Conservation (phyloP, 805 yeast genomes). For the Millerago galiae region DNA sequence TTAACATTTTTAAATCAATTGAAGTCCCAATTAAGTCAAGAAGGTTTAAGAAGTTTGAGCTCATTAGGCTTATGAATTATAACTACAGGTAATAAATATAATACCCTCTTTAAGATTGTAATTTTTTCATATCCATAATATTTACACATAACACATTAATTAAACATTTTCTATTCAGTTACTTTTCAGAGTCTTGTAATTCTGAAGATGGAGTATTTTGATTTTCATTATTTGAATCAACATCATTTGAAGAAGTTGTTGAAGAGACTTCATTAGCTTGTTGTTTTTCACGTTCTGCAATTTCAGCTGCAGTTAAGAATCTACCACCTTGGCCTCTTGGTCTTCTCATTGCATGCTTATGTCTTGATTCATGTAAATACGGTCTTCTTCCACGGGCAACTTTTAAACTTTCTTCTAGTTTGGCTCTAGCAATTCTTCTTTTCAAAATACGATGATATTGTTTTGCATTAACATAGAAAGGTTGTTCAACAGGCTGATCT, state of each 20-base stretch:
- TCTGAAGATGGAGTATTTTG: background rate
- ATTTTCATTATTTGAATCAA: background rate
- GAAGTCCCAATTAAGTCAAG: conserved; percentile 15
- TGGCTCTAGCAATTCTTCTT: conserved; percentile 89
- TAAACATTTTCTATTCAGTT: background rate
- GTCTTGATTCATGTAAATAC: conserved; percentile 92
- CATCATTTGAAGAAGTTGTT: background rate
- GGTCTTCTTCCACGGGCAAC: conserved; percentile 89
- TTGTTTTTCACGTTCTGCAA: conserved; percentile 47
- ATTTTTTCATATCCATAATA: background rate
- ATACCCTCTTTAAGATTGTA: background rate
- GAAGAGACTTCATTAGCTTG: conserved; percentile 13
- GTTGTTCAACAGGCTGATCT: conserved; percentile 58
- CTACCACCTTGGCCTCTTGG: conserved; percentile 99
- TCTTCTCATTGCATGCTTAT: conserved; percentile 98
- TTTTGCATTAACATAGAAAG: conserved; percentile 95
- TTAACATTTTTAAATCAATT: conserved; percentile 14
- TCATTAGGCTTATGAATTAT: conserved; percentile 13
- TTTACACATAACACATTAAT: conserved; percentile 2
- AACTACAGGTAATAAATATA: background rate
- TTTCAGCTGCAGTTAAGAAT: conserved; percentile 87
- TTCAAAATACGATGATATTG: conserved; percentile 93
- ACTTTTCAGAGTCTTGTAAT: background rate
- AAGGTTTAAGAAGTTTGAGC: conserved; percentile 12
- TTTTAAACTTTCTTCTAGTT: conserved; percentile 80